A percentile compares a stretch with the other conserved stretches of the same genome.
phyloP scores from a whole-genome alignment of 2,329 filamentous ascomycete genomes.

The Penicillium brasilianum region DNA sequence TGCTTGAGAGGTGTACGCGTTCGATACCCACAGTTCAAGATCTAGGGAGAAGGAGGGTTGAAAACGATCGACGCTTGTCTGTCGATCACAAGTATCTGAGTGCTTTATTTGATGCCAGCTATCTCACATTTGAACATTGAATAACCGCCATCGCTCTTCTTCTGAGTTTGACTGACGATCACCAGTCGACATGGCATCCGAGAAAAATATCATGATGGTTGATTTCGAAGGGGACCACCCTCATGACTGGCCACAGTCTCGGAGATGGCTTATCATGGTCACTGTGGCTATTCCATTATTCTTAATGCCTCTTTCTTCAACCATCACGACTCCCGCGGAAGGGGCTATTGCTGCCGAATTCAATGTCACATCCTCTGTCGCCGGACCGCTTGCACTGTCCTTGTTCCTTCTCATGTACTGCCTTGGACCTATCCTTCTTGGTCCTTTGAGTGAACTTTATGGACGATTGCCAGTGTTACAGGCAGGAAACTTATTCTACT shows the following conservation, averaged over 20 bases:
- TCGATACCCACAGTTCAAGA: neutral
- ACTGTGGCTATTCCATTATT: conserved; percentile 12
- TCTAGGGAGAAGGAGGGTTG: neutral
- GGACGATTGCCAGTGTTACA: conserved; percentile 14
- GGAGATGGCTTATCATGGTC: conserved; percentile 12
- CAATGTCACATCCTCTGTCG: conserved; percentile 8
- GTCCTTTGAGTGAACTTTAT: conserved; percentile 12
- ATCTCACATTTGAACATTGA: neutral
- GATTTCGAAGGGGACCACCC: conserved; percentile 18
- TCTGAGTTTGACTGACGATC: neutral
- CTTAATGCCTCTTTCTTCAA: conserved; percentile 15
- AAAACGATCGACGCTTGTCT: neutral
- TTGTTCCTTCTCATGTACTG: conserved; percentile 10
- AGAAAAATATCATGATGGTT: conserved; percentile 8
- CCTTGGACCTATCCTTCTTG: conserved; percentile 13
- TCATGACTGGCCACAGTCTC: conserved; percentile 16
- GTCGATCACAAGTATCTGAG: neutral
- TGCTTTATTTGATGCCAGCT: neutral
- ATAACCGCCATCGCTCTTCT: neutral
- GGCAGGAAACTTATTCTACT: neutral
- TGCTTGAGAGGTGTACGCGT: neutral
- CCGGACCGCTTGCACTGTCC: conserved; percentile 8
- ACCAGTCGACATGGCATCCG: neutral
- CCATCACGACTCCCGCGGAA: conserved; percentile 10
- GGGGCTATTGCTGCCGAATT: conserved; percentile 6